Evolutionary conservation across 441 rosid species (phyloP), one percentile per base, ranked within the genome.

Genomic region (Euphorbia celastroides): DNA sequence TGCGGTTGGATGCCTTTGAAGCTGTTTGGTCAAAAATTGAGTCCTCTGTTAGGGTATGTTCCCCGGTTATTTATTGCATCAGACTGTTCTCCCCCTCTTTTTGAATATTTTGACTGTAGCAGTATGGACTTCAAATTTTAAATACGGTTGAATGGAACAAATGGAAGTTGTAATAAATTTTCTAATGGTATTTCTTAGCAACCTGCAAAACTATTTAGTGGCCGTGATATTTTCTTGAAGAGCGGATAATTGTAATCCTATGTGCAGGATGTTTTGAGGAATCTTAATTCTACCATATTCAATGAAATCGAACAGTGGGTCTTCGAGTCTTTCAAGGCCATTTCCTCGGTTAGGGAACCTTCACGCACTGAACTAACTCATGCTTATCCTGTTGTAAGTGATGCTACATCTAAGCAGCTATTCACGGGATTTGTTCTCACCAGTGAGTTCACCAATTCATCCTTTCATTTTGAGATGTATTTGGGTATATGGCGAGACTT

Each of bases 11-110:
- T 72, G 88, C 92, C 60, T 92, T 84, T 75, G 79, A 83, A 41
- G 62, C 79, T 64, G 90, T 89, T 66, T 94, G 98, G 98, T 84
- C 96, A 13, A 82, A 82, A 50, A 86, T 89, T 10, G 90, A 88
- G 66, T 79, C 78, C 23, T 71, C 84, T 14, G 76, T 89, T 70
- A 79, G 78, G 79, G 99, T 89, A 57, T 12, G 77, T 66, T 8
- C 38, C 74, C 62, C 55, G 10, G 20, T 79, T 63, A 13, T 31
- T 36, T 65, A 22, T 48, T 27, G 42, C 41, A 55, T 56, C 17
- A 5, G 0, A 20, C n/a, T 9, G 20, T 66, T 27, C 0, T 28
- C 31, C 19, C 12, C 2, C 16, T 0, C 19, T n/a, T 26, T 10
- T 0, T 26, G 16, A 3, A 10, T 1, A 12, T 36, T n/a, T 59